These are phyloP conservation scores for Fusarium mundagurra DNA, from an alignment of 2,329 filamentous ascomycete genomes.

Conservation along the genomic window DNA sequence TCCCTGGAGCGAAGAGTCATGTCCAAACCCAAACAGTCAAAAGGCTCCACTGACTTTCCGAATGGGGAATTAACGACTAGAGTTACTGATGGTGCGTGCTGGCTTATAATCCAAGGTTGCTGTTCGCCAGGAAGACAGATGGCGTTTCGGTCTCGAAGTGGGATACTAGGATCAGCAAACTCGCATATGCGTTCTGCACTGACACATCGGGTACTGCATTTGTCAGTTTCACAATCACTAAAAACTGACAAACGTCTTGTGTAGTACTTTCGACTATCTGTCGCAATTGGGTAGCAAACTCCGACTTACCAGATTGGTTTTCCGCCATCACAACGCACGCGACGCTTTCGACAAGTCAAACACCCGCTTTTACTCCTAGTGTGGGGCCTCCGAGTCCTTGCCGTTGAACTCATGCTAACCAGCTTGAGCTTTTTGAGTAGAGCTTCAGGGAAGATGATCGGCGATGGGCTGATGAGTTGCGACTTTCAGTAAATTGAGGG, in stretches of 20 bases:
- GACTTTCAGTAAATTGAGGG: neutral
- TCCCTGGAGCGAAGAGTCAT: conserved; percentile 41
- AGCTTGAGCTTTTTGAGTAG: neutral
- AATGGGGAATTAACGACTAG: neutral
- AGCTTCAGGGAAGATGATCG: neutral
- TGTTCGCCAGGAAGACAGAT: conserved; percentile 35
- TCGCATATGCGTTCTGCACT: conserved; percentile 25
- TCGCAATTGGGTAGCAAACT: neutral
- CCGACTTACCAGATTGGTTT: conserved; percentile 33
- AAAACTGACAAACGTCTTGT: accelerated
- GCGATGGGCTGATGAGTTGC: neutral
- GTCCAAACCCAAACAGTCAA: conserved; percentile 31
- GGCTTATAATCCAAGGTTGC: conserved; percentile 28
- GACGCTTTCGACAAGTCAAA: conserved; percentile 35
- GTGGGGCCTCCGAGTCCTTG: conserved; percentile 30
- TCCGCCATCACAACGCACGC: conserved; percentile 35
- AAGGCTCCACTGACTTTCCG: conserved; percentile 23
- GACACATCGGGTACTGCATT: conserved; percentile 22
- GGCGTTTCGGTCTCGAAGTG: conserved; percentile 37
- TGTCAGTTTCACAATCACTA: neutral
- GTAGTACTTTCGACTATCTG: neutral
- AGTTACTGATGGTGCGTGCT: neutral
- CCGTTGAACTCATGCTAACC: neutral
- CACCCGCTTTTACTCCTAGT: conserved; percentile 36
- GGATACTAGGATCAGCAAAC: conserved; percentile 22